A percentile compares a stretch with the other conserved stretches of the same genome.
Evolutionary conservation across 2,329 filamentous ascomycete species (phyloP).

Genomic region (Colletotrichum lindemuthianum): DNA sequence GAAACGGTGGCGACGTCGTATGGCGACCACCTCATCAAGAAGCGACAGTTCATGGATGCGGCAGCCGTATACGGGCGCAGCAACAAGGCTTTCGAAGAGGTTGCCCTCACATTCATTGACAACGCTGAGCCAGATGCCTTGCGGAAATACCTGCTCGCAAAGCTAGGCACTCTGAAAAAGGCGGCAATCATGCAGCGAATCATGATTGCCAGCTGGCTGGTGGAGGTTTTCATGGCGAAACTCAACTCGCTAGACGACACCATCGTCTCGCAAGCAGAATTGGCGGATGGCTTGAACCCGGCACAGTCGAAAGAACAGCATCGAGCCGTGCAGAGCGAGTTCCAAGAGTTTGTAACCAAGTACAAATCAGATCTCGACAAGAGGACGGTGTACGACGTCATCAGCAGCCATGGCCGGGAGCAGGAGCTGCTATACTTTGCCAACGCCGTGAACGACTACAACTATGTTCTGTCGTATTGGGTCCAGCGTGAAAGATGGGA

Average conservation of each 20-base stretch:
- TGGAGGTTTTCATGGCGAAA: conserved; percentile 98
- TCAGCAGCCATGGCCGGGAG: conserved; percentile 94
- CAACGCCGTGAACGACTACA: conserved; percentile 87
- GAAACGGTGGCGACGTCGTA: conserved; percentile 93
- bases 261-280: conserved; percentile 87
- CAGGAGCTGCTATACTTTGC: conserved; percentile 93
- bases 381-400: conserved; percentile 94
- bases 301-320: conserved; percentile 79
- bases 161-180: conserved; percentile 84
- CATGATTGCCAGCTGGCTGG: conserved; percentile 95
- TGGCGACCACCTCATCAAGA: conserved; percentile 85
- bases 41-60: conserved; percentile 85
- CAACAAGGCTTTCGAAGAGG: conserved; percentile 96
- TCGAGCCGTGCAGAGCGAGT: conserved; percentile 77
- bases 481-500: conserved; percentile 93
- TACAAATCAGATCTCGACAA: conserved; percentile 89
- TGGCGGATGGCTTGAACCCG: conserved; percentile 76
- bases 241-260: conserved; percentile 94
- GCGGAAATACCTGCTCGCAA: conserved; percentile 87
- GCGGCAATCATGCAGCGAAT: conserved; percentile 88
- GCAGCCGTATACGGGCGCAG: conserved; percentile 93
- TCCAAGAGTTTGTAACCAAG: conserved; percentile 85
- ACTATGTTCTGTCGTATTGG: conserved; percentile 97
- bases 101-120: conserved; percentile 91
- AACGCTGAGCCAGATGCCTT: conserved; percentile 89